Conservation (phyloP, 225 moss, liverwort and hornwort genomes). For the Marchantia polymorpha region DNA sequence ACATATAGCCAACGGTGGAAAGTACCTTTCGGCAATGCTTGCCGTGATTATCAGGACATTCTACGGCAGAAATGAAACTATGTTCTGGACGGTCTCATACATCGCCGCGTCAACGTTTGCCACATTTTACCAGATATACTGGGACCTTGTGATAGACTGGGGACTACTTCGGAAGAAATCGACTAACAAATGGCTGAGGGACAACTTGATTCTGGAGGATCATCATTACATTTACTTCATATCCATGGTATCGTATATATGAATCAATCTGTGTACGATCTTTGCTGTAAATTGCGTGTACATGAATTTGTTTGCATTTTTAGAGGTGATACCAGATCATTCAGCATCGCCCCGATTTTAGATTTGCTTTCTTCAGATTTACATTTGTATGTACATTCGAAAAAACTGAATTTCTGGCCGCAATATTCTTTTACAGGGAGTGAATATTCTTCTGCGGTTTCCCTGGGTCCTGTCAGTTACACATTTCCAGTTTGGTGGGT, state of each 20-base stretch:
- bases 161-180: slow-evolving; percentile 64
- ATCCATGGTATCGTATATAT: slow-evolving; percentile 58
- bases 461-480: slow-evolving; percentile 49
- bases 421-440: slow-evolving; percentile 1
- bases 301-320: neutral
- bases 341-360: neutral
- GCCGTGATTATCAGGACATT: slow-evolving; percentile 44
- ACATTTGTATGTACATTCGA: neutral
- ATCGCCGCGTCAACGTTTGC: slow-evolving; percentile 50
- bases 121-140: slow-evolving; percentile 69
- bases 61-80: slow-evolving; percentile 36
- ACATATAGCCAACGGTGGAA: slow-evolving; percentile 71
- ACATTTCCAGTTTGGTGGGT: slow-evolving; percentile 35
- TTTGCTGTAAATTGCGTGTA: neutral
- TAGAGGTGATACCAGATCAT: neutral
- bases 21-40: slow-evolving; percentile 70
- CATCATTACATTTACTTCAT: slow-evolving; percentile 70
- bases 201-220: slow-evolving; percentile 62
- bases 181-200: slow-evolving; percentile 72
- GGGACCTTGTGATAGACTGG: slow-evolving; percentile 88
- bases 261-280: neutral
- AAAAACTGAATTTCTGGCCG: neutral
- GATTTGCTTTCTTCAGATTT: neutral
- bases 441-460: slow-evolving; percentile 44
- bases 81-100: slow-evolving; percentile 38